phyloP scores from a whole-genome alignment of 169 alveolate genomes.

The Babesia ovata region DNA sequence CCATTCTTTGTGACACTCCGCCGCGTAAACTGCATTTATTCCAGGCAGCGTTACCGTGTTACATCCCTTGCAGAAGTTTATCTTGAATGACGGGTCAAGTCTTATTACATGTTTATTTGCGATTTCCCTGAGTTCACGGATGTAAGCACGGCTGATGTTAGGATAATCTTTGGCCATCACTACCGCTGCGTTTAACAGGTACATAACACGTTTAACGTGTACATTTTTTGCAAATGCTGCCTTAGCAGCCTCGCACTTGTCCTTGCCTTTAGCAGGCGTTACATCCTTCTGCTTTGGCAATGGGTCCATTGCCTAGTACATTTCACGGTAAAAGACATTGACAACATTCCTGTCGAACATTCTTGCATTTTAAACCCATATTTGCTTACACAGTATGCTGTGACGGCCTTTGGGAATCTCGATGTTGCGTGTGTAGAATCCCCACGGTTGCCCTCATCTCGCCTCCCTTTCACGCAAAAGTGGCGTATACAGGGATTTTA shows the following conservation, averaged over 20 bases:
- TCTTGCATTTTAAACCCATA: no score
- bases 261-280: no score
- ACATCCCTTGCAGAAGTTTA: conserved; percentile 55
- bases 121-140: conserved; percentile 54
- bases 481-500: no score
- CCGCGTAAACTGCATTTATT: conserved; percentile 10
- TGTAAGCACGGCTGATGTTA: conserved; percentile 46
- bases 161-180: conserved; percentile 28
- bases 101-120: conserved; percentile 59
- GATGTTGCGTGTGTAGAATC: background rate
- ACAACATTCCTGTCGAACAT: no score
- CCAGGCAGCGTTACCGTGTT: conserved; percentile 47
- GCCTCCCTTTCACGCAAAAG: no score
- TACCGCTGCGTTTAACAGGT: conserved; percentile 51
- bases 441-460: background rate
- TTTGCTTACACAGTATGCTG: background rate
- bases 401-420: background rate
- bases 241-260: conserved; percentile 6
- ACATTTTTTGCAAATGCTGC: conserved; percentile 17
- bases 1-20: conserved; percentile 33
- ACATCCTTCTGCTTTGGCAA: no score
- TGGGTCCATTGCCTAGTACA: no score
- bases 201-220: conserved; percentile 34
- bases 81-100: conserved; percentile 21
- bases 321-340: no score